A percentile compares a stretch with the other conserved stretches of the same genome.
Conservation (phyloP, 345 rosid species). For the Jatropha curcas region DNA sequence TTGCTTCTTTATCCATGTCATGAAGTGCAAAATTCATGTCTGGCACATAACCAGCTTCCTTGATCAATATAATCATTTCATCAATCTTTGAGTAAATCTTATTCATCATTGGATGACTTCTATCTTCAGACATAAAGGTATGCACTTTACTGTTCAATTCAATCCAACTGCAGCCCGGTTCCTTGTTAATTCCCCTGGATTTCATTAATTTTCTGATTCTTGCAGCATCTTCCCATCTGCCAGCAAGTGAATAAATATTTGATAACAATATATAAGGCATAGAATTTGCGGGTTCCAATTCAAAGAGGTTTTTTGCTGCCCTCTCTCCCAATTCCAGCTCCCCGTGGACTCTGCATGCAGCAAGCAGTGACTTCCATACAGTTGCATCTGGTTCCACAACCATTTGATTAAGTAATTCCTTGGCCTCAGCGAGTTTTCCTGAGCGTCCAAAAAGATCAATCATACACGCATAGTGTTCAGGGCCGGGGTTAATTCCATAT, state of each 20-base stretch:
- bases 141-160: slow-evolving; percentile 59
- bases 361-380: slow-evolving; percentile 77
- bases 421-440: slow-evolving; percentile 69
- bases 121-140: slow-evolving; percentile 75
- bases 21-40: slow-evolving; percentile 76
- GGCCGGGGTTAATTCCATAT: slow-evolving; percentile 71
- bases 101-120: slow-evolving; percentile 57
- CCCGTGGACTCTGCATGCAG: slow-evolving; percentile 73
- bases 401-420: slow-evolving; percentile 64
- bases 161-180: slow-evolving; percentile 89
- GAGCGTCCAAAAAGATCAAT: slow-evolving; percentile 85
- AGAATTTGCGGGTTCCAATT: slow-evolving; percentile 68
- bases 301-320: slow-evolving; percentile 72
- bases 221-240: slow-evolving; percentile 79
- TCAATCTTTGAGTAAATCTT: slow-evolving; percentile 72
- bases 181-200: slow-evolving; percentile 64
- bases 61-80: slow-evolving; percentile 64
- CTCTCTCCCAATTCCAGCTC: slow-evolving; percentile 68
- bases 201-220: slow-evolving; percentile 68
- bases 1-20: slow-evolving; percentile 69
- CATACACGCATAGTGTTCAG: slow-evolving; percentile 89
- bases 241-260: slow-evolving; percentile 65
- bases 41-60: slow-evolving; percentile 71
- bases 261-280: slow-evolving; percentile 75
- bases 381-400: slow-evolving; percentile 73